Base-by-base conservation (phyloP, 768 basidiomycete genomes). In the Rhodotorula babjevae region DNA sequence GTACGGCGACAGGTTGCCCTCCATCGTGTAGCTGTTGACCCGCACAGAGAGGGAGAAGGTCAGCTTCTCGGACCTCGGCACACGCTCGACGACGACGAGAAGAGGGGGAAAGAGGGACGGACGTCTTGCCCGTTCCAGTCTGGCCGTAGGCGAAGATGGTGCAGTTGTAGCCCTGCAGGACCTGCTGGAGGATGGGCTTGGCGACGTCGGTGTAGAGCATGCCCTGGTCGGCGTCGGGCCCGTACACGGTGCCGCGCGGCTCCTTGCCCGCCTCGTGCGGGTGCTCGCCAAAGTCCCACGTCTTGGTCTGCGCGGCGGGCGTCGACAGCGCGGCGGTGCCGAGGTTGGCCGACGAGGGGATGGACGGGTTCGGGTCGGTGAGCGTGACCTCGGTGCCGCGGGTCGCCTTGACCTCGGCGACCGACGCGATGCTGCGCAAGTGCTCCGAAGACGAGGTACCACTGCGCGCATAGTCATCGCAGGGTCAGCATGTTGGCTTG, bases 71-170 rank as follows among this genome's bases (percentile, higher is more conserved):
- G 50, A 80, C 71, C 12, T 59, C 40, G 27, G 5, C n/a, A 11
- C 11, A 1, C 36, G 23, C 23, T 4, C 4, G 14, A 12, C 8
- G 29, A 15, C 5, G 6, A 4, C 6, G 21, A 44, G 47, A n/a
- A n/a, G n/a, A n/a, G n/a, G n/a, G n/a, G n/a, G n/a, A 10, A 31
- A 36, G 47, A 33, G 53, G 62, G 61, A 84, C 91, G 77, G 80
- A 96, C 92, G 96, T 98, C 83, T 99, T 99, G 31, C 96, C 96
- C 0, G 96, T 97, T 1, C 96, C 96, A 0, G 96, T 98, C 81
- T 98, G 96, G 3, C 96, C 96, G 79, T 99, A 99, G 9, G 94
- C 94, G 82, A 98, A 97, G 31, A 99, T 84, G 0, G 80, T 79
- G 50, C 95, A 98, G 79, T 98, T 98, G 84, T 96, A 99, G 11